phyloP scores from a whole-genome alignment of 495 filamentous ascomycete species.

The Daldinia caldariorum region DNA sequence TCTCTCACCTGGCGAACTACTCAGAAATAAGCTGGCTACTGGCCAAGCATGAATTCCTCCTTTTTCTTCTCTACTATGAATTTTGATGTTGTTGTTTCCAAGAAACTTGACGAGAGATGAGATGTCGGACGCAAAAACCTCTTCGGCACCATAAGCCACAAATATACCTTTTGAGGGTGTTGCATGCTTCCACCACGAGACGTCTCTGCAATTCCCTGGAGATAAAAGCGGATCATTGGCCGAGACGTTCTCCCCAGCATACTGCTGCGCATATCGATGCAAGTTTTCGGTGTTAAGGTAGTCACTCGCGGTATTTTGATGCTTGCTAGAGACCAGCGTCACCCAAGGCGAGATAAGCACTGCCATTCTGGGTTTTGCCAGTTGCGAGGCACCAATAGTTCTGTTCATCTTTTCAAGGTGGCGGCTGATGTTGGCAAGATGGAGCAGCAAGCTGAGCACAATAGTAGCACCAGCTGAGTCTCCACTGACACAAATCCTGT shows the following conservation, averaged over 20 bases:
- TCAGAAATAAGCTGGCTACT: conserved; percentile 74
- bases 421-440: conserved; percentile 53
- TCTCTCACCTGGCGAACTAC: conserved; percentile 62
- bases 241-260: conserved; percentile 61
- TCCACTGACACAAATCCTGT: conserved; percentile 70
- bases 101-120: conserved; percentile 61
- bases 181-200: conserved; percentile 69
- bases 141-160: conserved; percentile 74
- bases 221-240: conserved; percentile 67
- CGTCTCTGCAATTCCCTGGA: conserved; percentile 71
- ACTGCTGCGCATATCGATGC: conserved; percentile 70
- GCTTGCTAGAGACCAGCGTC: conserved; percentile 63
- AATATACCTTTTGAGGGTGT: conserved; percentile 67
- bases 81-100: conserved; percentile 55
- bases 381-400: conserved; percentile 27
- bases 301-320: conserved; percentile 68
- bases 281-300: conserved; percentile 66
- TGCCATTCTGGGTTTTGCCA: conserved; percentile 59
- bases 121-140: conserved; percentile 74
- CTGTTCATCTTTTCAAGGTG: conserved; percentile 48
- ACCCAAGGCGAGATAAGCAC: conserved; percentile 70
- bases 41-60: conserved; percentile 83
- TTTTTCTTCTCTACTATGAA: conserved; percentile 61
- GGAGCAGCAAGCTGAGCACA: conserved; percentile 71
- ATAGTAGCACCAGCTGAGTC: conserved; percentile 80